Conservation (phyloP, 192 early-diverging fungal species). For the Coemansia sp. region DNA sequence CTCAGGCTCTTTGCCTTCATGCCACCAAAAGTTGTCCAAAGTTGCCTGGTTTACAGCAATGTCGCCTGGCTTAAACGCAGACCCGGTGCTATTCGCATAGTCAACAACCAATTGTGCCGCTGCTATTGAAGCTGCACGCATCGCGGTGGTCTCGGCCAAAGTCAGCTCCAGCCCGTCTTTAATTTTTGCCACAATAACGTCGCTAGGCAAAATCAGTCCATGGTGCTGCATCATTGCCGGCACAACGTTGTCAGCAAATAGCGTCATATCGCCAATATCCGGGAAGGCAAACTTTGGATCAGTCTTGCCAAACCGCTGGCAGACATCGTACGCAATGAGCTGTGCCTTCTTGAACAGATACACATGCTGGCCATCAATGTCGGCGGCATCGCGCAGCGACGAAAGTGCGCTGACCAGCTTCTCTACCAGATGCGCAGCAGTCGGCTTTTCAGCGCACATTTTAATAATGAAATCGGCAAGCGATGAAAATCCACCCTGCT, state of each 20-base stretch:
- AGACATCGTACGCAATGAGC: constrained; percentile 64
- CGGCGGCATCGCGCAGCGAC: constrained; percentile 63
- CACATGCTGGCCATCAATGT: constrained; percentile 51
- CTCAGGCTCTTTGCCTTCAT: constrained; percentile 67
- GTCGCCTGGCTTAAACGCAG: constrained; percentile 33
- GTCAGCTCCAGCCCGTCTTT: constrained; percentile 46
- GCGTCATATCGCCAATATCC: constrained; percentile 64
- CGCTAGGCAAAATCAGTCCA: constrained; percentile 51
- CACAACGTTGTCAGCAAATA: constrained; percentile 76
- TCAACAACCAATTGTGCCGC: constrained; percentile 61
- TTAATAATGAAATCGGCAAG: constrained; percentile 72
- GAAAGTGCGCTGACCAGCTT: constrained; percentile 65
- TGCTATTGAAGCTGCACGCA: constrained; percentile 69
- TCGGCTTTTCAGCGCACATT: constrained; percentile 52
- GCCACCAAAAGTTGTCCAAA: constrained; percentile 71
- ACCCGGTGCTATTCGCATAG: constrained; percentile 23
- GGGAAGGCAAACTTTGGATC: constrained; percentile 62
- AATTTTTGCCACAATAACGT: constrained; percentile 52
- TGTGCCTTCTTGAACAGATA: constrained; percentile 82
- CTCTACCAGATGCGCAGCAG: constrained; percentile 57
- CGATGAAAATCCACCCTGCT: constrained; percentile 58
- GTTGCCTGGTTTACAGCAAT: constrained; percentile 43
- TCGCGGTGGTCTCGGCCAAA: constrained; percentile 54
- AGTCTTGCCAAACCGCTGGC: constrained; percentile 56
- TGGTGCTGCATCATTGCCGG: constrained; percentile 63